Evolutionary conservation across 2,329 filamentous ascomycete species (phyloP), one percentile per base, ranked within the genome.

Genomic region (Tolypocladium pustulatum): DNA sequence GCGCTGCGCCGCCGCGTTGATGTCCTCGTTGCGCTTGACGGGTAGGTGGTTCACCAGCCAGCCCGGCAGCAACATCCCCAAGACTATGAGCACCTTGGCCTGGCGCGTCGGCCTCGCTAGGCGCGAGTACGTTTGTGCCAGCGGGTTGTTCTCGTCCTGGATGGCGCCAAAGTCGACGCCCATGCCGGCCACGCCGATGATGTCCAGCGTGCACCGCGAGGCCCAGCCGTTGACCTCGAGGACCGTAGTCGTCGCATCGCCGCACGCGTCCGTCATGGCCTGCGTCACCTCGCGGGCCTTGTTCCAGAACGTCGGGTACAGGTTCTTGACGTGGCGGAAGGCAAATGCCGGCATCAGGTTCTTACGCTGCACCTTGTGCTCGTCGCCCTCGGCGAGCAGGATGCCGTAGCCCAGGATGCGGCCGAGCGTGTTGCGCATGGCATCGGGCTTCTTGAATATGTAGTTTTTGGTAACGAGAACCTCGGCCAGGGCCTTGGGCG

Each of bases 371-470:
- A 83, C 76, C 75, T 88, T 94, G 72, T 97, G 93, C 66, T 92
- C 89, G 15, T 95, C 89, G n/a, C 92, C 92, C 72, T 97, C 92
- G 2, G 90, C 89, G 13, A 97, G 76, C 41, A 97, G 73, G 17
- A 93, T 75, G 12, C 89, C 89, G 15, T 86, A 74, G 12, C 90
- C 88, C 15, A 93, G 76, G 32, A 91, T 76, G 27, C 83, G 78
- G 1, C 80, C 82, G 4, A 93, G 74, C 1, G 79, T 78, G 51
- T 73, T 72, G 38, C 82, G 75, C 36, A 89, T 64, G 30, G 77
- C 67, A 1, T 65, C 57, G 0, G 87, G 87, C 68, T 90, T 91
- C 52, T 78, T 67, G 63, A 89, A 92, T 46, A 87, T 82, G 68
- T 91, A 91, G 63, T 78, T 84, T 61, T 84, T 86, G 22, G 81